Conservation (phyloP, 169 alveolate genomes). For the Eimeria falciformis region DNA sequence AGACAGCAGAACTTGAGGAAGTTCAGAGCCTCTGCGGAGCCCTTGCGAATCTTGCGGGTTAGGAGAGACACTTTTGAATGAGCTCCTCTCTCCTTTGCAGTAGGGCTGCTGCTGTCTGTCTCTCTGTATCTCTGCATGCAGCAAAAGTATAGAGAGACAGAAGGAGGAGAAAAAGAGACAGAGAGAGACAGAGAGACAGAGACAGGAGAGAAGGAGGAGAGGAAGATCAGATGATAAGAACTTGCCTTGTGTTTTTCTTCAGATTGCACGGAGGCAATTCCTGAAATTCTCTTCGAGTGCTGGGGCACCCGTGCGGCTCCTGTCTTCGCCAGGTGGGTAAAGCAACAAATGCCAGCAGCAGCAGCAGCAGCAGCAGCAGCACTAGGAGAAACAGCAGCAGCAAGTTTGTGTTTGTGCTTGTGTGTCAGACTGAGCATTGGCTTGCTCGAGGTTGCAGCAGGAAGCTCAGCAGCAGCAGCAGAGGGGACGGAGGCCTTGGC, state of each 20-base stretch:
- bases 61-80: not conserved
- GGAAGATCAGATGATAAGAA: too few relatives aligned
- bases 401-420: not conserved
- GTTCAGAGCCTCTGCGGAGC: not conserved
- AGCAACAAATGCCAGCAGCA: not conserved
- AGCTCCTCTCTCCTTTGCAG: not conserved
- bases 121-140: not conserved
- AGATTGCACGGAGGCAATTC: too few relatives aligned
- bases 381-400: not conserved
- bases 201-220: too few relatives aligned
- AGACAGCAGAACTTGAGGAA: not conserved
- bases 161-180: too few relatives aligned
- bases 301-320: too few relatives aligned
- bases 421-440: not conserved
- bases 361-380: conserved; percentile 19
- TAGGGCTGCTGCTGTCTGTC: not conserved
- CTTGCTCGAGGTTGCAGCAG: not conserved
- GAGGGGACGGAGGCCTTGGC: conserved; percentile 12
- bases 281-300: too few relatives aligned
- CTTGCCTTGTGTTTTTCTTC: too few relatives aligned
- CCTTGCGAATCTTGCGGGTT: conserved; percentile 8
- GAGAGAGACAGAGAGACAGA: too few relatives aligned
- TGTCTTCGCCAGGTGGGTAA: too few relatives aligned
- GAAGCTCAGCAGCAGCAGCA: not conserved
- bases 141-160: conserved; percentile 19